phyloP scores from a whole-genome alignment of 345 rosid species.

The Ceriops decandra region DNA sequence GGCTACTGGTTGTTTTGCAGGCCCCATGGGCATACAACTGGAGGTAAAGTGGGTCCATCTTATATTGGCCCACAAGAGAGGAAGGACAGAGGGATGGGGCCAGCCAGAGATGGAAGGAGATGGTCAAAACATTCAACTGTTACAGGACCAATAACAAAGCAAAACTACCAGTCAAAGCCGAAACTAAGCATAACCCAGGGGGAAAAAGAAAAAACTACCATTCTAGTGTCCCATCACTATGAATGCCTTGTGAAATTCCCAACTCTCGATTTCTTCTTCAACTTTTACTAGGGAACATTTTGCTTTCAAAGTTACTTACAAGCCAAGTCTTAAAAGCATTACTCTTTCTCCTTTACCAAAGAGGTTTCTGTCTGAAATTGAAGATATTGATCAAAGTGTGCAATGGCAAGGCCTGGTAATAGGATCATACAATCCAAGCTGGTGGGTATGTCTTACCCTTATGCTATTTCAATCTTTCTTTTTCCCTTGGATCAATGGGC shows the following conservation, averaged over 20 bases:
- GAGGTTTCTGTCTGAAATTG: background rate
- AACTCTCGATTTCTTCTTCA: background rate
- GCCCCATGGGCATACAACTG: no score
- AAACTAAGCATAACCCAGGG: background rate
- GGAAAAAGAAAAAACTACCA: slow-evolving; percentile 25
- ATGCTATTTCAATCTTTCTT: background rate
- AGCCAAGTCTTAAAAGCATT: background rate
- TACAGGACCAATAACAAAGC: background rate
- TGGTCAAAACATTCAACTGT: background rate
- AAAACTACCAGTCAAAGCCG: slow-evolving; percentile 29
- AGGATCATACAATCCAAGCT: slow-evolving; percentile 48
- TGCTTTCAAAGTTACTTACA: background rate
- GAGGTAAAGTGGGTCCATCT: no score
- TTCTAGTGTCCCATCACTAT: slow-evolving; percentile 3
- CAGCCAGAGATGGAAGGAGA: background rate
- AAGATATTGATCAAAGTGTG: background rate
- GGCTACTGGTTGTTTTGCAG: no score
- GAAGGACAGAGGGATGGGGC: no score
- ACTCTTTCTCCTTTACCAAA: no score
- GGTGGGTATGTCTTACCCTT: slow-evolving; percentile 50
- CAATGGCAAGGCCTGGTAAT: slow-evolving; percentile 48
- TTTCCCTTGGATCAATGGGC: background rate
- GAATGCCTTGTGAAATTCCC: background rate
- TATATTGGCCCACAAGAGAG: no score
- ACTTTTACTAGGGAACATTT: background rate